These are phyloP conservation scores for Capsella bursapastoris DNA, from an alignment of 345 rosid species.

Conservation along the genomic window DNA sequence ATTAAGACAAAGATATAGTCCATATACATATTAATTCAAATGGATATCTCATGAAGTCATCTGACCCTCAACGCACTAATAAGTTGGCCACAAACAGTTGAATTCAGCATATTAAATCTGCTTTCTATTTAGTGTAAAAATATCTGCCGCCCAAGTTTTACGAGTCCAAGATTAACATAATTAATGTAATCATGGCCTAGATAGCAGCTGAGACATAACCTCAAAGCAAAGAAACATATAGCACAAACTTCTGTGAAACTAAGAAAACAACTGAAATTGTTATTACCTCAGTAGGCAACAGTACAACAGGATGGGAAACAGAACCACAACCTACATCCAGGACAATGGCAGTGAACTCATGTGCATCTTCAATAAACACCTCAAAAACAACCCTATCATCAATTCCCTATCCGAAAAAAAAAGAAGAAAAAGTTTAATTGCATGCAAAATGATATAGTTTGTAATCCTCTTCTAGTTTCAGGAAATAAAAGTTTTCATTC, in stretches of 20 bases:
- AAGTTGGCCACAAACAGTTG: background rate
- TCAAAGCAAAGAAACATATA: background rate
- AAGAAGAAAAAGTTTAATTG: conserved; percentile 20
- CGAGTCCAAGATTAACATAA: conserved; percentile 1
- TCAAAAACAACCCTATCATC: conserved; percentile 79
- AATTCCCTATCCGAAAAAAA: conserved; percentile 62
- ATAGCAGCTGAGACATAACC: conserved; percentile 18
- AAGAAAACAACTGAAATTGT: conserved; percentile 24
- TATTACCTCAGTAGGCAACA: conserved; percentile 90
- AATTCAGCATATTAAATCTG: background rate
- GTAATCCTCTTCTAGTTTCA: conserved; percentile 14
- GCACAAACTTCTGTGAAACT: conserved; percentile 18
- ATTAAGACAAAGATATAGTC: conserved; percentile 13
- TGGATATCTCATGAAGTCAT: conserved; percentile 1
- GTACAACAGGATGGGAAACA: conserved; percentile 74
- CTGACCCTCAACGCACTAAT: conserved; percentile 4
- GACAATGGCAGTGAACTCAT: conserved; percentile 90
- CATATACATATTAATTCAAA: background rate
- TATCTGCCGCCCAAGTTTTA: background rate
- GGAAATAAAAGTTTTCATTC: conserved; percentile 19
- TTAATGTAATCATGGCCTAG: conserved; percentile 24
- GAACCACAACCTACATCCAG: conserved; percentile 86
- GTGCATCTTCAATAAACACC: conserved; percentile 83
- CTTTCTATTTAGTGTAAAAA: conserved; percentile 3
- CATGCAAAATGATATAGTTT: conserved; percentile 23